phyloP scores from a whole-genome alignment of 495 filamentous ascomycete genomes.

The Aspergillus olivimuriae region DNA sequence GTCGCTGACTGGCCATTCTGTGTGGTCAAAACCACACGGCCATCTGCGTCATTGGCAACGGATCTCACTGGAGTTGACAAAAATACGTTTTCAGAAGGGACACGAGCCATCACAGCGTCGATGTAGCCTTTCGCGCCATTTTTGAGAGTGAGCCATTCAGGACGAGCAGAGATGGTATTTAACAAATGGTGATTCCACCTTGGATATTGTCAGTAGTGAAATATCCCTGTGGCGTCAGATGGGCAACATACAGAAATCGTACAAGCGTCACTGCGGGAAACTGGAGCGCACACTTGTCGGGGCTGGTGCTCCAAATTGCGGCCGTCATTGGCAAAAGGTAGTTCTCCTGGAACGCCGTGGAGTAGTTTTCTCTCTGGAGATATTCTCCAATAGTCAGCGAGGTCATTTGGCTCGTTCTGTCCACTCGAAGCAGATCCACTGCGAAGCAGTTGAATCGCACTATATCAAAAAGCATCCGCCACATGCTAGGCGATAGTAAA shows the following conservation, averaged over 20 bases:
- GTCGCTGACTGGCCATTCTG: neutral
- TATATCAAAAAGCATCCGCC: slow-evolving; percentile 7
- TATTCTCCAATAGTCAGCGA: slow-evolving; percentile 3
- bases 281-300: slow-evolving; percentile 2
- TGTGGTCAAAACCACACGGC: neutral
- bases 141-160: neutral
- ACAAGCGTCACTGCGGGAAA: slow-evolving; percentile 2
- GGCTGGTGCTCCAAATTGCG: slow-evolving; percentile 7
- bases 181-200: slow-evolving; percentile 7
- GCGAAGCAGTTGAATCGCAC: slow-evolving; percentile 6
- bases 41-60: neutral
- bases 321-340: slow-evolving; percentile 6
- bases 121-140: slow-evolving; percentile 4
- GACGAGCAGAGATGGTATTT: neutral
- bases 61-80: neutral
- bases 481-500: slow-evolving; percentile 1
- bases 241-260: neutral
- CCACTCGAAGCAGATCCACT: neutral
- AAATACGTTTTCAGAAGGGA: neutral
- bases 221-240: neutral
- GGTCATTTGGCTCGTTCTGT: neutral
- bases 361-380: slow-evolving; percentile 1
- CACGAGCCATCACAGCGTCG: slow-evolving; percentile 1
- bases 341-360: neutral
- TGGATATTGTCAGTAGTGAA: neutral